Base-by-base conservation (phyloP, 257 asterid species). In the Mentha longifolia region DNA sequence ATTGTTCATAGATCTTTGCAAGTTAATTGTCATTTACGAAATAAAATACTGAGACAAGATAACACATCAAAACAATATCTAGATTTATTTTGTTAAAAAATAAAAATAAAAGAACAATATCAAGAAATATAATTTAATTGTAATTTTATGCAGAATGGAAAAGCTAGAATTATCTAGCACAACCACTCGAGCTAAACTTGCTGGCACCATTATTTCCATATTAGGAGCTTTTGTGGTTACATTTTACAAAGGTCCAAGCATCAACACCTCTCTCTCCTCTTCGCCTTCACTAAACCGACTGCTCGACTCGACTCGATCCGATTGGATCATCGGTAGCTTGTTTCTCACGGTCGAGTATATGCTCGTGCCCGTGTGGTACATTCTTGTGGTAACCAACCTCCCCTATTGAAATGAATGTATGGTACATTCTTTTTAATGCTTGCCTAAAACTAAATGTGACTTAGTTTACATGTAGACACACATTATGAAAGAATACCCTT, bases 281-380 rank as follows among this genome's bases (percentile, higher is more conserved):
- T 59, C 79, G 0, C 30, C 52, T 45, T 55, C 65, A 14, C 50
- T 69, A 7, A 57, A 54, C 20, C 82, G 49, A 46, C 22, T 78
- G 41, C 85, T 81, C 11, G 55, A 57, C 9, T 81, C 91, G 19
- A 22, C 88, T 3, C 88, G 68, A 30, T 82, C 97, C 7, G 74
- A 83, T 39, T 93, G 98, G 98, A 83, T 83, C 47, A 76, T 87
- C 12, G 97, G 97, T 12, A 89, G 97, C 39, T 49, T 90, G 52
- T 89, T 85, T 74, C 96, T 93, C 54, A 61, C 95, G 0, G 82
- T 82, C 17, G 96, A 93, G 47, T 93, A 93, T 31, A 39, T 85
- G 64, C 85, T 93, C 15, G 93, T 88, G 19, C 97, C 98, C 1
- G 87, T 93, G 39, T 93, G 97, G 97, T 93, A 93, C 86, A 93